Conservation (phyloP, 2,329 filamentous ascomycete genomes). For the Trichoderma sp. region DNA sequence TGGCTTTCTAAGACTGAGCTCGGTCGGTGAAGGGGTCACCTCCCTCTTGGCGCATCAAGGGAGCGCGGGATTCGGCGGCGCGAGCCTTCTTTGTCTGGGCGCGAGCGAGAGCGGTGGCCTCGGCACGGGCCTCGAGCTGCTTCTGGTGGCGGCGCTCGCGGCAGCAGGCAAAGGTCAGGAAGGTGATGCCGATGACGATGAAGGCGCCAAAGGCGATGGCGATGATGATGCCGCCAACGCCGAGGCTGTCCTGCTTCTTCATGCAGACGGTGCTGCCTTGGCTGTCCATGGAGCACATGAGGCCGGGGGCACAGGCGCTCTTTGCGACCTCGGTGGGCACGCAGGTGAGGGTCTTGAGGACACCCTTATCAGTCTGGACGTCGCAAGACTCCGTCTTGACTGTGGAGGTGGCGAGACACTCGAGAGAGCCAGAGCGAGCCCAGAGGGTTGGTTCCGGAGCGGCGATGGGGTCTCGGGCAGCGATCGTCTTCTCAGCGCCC, state of each 20-base stretch:
- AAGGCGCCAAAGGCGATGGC: conserved; percentile 51
- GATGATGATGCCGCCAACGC: conserved; percentile 52
- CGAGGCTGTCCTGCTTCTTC: conserved; percentile 44
- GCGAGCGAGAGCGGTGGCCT: conserved; percentile 56
- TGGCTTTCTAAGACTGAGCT: conserved; percentile 37
- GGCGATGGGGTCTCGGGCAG: conserved; percentile 30
- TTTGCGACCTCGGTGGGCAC: conserved; percentile 41
- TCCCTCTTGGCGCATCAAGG: conserved; percentile 42
- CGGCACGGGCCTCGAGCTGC: conserved; percentile 49
- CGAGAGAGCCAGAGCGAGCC: conserved; percentile 32
- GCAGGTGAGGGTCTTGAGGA: conserved; percentile 46
- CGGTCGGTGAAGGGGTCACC: conserved; percentile 47
- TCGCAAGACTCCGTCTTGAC: conserved; percentile 47
- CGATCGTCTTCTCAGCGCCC: background rate
- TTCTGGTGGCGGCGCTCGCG: conserved; percentile 52
- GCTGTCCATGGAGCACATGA: conserved; percentile 50
- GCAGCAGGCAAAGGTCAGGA: conserved; percentile 57
- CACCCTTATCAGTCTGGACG: conserved; percentile 43
- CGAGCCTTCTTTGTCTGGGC: conserved; percentile 52
- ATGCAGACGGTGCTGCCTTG: conserved; percentile 48
- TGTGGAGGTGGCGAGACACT: conserved; percentile 46
- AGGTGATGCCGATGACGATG: conserved; percentile 44
- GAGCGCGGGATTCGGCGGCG: conserved; percentile 41
- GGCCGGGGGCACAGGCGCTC: conserved; percentile 48
- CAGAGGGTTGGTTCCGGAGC: conserved; percentile 30